Evolutionary conservation across 495 filamentous ascomycete species (phyloP).

Genomic region (Neurospora sp.): DNA sequence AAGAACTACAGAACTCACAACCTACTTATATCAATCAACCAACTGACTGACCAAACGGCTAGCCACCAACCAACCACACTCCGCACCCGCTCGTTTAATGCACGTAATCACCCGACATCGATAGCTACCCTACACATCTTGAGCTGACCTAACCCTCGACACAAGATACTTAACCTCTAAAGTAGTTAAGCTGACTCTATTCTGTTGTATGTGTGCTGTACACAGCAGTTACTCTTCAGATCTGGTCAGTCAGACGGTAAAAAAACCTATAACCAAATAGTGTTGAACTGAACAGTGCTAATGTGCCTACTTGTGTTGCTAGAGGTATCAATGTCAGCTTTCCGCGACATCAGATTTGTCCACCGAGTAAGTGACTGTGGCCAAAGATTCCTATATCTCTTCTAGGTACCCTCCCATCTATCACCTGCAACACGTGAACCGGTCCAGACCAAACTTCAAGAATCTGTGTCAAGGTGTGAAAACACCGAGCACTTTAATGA

Average conservation of each 20-base stretch:
- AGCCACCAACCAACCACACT: not conserved
- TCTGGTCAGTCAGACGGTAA: too few species aligned
- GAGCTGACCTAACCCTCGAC: not conserved
- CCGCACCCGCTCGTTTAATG: not conserved
- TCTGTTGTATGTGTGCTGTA: not conserved
- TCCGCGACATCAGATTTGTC: not conserved
- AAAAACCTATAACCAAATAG: too few species aligned
- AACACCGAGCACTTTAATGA: not conserved
- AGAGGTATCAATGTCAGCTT: not conserved
- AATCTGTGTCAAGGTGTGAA: not conserved
- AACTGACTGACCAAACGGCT: not conserved
- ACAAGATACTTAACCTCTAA: not conserved
- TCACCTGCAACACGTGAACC: not conserved
- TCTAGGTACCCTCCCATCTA: not conserved
- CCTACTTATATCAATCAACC: not conserved
- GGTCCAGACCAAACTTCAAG: not conserved
- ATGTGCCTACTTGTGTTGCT: not conserved
- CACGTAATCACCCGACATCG: not conserved
- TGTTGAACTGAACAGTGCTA: not conserved
- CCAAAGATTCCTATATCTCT: not conserved
- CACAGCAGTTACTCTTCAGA: not conserved
- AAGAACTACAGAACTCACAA: not conserved
- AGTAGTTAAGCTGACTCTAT: not conserved
- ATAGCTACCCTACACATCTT: not conserved
- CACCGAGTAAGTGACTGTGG: not conserved